phyloP scores from a whole-genome alignment of 441 rosid species.

The Bocquillonia castaneifolia region DNA sequence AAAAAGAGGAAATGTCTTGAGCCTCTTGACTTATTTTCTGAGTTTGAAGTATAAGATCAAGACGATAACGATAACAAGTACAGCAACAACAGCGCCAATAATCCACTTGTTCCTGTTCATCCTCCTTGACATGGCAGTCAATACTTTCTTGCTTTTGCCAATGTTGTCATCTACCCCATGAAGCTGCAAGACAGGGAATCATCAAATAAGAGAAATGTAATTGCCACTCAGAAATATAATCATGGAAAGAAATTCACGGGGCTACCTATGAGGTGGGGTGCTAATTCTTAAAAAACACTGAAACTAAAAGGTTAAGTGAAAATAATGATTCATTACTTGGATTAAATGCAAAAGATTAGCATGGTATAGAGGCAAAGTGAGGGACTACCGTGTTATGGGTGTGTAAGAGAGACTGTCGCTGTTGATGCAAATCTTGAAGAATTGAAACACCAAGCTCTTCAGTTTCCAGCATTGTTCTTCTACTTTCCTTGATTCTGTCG shows the following conservation, averaged over 20 bases:
- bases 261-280: neutral
- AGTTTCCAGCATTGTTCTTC: constrained; percentile 89
- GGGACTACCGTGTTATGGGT: constrained; percentile 59
- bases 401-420: constrained; percentile 76
- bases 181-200: constrained; percentile 40
- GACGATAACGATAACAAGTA: constrained; percentile 49
- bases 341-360: neutral
- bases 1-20: neutral
- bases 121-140: constrained; percentile 67
- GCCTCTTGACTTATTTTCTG: constrained; percentile 35
- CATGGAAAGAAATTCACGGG: neutral
- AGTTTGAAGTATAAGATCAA: constrained; percentile 85
- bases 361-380: neutral
- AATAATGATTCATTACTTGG: neutral
- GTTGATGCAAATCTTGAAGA: constrained; percentile 89
- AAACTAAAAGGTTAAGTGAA: neutral
- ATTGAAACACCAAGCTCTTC: constrained; percentile 97
- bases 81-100: constrained; percentile 47
- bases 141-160: constrained; percentile 78
- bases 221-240: neutral
- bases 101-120: constrained; percentile 90
- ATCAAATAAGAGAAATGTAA: constrained; percentile 10
- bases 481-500: constrained; percentile 77
- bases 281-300: neutral
- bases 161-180: constrained; percentile 88